These are phyloP conservation scores for Poronia punctata DNA, from an alignment of 495 filamentous ascomycete species.

Conservation along the genomic window DNA sequence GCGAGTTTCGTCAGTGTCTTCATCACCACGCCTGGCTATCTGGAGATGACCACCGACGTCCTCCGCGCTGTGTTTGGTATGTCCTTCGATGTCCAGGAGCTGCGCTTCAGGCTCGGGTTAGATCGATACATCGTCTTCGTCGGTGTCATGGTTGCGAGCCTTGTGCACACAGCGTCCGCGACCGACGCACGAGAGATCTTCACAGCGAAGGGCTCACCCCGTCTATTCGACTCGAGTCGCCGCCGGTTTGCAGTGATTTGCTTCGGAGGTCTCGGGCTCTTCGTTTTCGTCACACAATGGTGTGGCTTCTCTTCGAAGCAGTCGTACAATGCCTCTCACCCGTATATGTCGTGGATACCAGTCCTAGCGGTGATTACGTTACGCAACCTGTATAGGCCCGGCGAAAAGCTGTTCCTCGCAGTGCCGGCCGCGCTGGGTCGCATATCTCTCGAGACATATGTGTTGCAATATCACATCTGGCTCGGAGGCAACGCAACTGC, in stretches of 20 bases:
- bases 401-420: constrained; percentile 36
- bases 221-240: constrained; percentile 7
- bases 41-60: constrained; percentile 35
- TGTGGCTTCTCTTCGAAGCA: constrained; percentile 28
- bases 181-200: constrained; percentile 4
- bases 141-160: constrained; percentile 14
- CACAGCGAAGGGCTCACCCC: constrained; percentile 7
- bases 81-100: constrained; percentile 23
- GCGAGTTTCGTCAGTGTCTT: constrained; percentile 36
- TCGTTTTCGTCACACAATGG: constrained; percentile 26
- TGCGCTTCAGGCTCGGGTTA: constrained; percentile 15
- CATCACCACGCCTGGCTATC: constrained; percentile 33
- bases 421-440: constrained; percentile 49
- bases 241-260: constrained; percentile 13
- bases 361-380: constrained; percentile 45
- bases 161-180: constrained; percentile 15
- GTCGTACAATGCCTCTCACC: constrained; percentile 44
- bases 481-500: constrained; percentile 52
- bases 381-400: constrained; percentile 37
- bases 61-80: constrained; percentile 30
- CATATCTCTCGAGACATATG: constrained; percentile 51
- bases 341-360: constrained; percentile 48
- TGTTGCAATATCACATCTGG: constrained; percentile 58
- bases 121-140: constrained; percentile 22
- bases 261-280: constrained; percentile 21